Evolutionary conservation across 2,329 filamentous ascomycete species (phyloP).

Genomic region (Colletotrichum gloeosporioides): DNA sequence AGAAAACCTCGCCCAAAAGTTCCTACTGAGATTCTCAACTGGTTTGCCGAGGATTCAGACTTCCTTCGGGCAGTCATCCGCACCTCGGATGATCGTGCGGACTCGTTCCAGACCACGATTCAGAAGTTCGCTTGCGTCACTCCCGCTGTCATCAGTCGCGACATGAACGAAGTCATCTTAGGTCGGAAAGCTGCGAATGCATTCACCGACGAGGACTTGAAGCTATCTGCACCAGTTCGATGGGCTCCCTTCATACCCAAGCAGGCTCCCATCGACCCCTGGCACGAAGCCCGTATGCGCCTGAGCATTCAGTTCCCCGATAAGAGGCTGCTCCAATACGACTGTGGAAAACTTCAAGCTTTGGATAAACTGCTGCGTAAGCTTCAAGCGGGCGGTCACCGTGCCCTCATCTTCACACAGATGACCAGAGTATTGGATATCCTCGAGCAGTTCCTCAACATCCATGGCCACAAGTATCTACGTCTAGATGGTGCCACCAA

Average conservation of each 20-base stretch:
- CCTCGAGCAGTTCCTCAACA: conserved; percentile 95
- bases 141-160: conserved; percentile 83
- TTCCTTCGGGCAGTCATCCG: conserved; percentile 72
- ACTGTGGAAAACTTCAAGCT: conserved; percentile 94
- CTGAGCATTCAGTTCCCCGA: conserved; percentile 96
- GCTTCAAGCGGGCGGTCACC: conserved; percentile 87
- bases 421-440: conserved; percentile 99
- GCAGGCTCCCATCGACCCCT: conserved; percentile 73
- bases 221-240: conserved; percentile 60
- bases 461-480: conserved; percentile 95
- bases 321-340: conserved; percentile 93
- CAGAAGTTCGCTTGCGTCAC: conserved; percentile 93
- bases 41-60: conserved; percentile 75
- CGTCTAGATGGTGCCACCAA: conserved; percentile 96
- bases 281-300: conserved; percentile 92
- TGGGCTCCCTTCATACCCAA: conserved; percentile 63
- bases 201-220: conserved; percentile 62
- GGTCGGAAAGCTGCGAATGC: conserved; percentile 63
- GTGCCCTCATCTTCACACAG: conserved; percentile 97
- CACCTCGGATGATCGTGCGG: conserved; percentile 75
- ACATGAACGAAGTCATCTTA: conserved; percentile 72
- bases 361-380: conserved; percentile 86
- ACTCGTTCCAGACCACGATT: conserved; percentile 75
- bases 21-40: conserved; percentile 70
- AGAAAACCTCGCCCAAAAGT: conserved; percentile 65